phyloP scores from a whole-genome alignment of 1,284 basidiomycete species.

The Apiotrichum mycotoxinovorans region DNA sequence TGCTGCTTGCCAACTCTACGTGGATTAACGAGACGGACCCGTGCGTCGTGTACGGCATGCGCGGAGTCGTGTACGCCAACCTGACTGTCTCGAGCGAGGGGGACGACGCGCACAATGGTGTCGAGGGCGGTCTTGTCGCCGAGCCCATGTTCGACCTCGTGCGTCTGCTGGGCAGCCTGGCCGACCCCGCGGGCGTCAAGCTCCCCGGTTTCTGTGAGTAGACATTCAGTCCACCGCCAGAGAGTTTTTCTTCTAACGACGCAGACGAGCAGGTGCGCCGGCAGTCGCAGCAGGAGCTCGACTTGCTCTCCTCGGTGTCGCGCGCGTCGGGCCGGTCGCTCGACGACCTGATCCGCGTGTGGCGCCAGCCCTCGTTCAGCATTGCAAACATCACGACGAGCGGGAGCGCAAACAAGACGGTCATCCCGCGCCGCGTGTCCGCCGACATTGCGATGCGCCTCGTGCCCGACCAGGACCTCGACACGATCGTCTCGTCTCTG shows the following conservation, averaged over 20 bases:
- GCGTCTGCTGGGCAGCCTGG: conserved; percentile 69
- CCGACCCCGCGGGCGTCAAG: conserved; percentile 60
- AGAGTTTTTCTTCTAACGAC: too few relatives aligned
- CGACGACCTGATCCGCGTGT: conserved; percentile 65
- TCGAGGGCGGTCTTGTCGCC: conserved; percentile 80
- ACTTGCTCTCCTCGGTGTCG: conserved; percentile 66
- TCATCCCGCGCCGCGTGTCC: conserved; percentile 76
- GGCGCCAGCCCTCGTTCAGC: conserved; percentile 56
- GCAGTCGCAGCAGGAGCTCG: conserved; percentile 63
- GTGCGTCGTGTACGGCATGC: conserved; percentile 89
- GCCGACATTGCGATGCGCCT: conserved; percentile 83
- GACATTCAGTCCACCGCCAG: too few relatives aligned
- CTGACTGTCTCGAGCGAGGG: conserved; percentile 60
- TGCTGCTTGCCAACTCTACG: conserved; percentile 84
- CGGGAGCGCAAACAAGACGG: conserved; percentile 56
- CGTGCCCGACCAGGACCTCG: conserved; percentile 82
- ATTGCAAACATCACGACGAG: conserved; percentile 45
- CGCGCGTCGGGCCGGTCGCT: conserved; percentile 61
- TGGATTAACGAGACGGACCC: conserved; percentile 95
- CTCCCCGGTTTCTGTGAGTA: conserved; percentile 81
- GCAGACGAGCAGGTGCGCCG: conserved; percentile 71
- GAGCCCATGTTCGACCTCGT: conserved; percentile 96
- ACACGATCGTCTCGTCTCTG: conserved; percentile 63
- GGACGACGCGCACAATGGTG: conserved; percentile 56
- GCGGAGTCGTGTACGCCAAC: conserved; percentile 69